phyloP scores from a whole-genome alignment of 31 red algal genomes.

The Asparagopsis taxiformis region DNA sequence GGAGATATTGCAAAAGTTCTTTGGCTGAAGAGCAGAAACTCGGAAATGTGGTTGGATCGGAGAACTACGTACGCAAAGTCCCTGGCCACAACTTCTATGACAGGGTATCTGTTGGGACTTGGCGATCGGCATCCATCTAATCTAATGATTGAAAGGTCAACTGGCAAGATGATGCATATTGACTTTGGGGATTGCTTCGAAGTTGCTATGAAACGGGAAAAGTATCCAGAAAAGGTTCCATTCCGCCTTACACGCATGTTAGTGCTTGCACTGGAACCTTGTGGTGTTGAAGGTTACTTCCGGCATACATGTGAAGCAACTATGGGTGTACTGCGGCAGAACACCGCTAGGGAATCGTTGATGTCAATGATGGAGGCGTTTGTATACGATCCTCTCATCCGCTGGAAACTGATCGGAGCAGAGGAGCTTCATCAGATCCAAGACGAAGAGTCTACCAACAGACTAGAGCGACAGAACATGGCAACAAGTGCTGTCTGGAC shows the following conservation, averaged over 20 bases:
- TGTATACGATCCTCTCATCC: slow-evolving; percentile 93
- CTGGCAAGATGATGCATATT: slow-evolving; percentile 95
- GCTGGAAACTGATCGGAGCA: slow-evolving; percentile 75
- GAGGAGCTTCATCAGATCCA: slow-evolving; percentile 39
- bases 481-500: background rate
- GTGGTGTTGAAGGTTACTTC: slow-evolving; percentile 90
- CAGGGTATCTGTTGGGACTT: slow-evolving; percentile 94
- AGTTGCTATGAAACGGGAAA: slow-evolving; percentile 93
- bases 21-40: slow-evolving; percentile 96
- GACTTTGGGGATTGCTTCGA: slow-evolving; percentile 99
- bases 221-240: slow-evolving; percentile 95
- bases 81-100: slow-evolving; percentile 94
- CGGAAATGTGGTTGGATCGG: slow-evolving; percentile 98
- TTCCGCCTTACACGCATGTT: slow-evolving; percentile 99
- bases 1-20: slow-evolving; percentile 85
- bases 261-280: slow-evolving; percentile 88
- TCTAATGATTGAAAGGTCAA: slow-evolving; percentile 86
- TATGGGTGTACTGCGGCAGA: slow-evolving; percentile 78
- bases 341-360: slow-evolving; percentile 64
- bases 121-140: slow-evolving; percentile 98
- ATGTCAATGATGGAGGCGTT: slow-evolving; percentile 98
- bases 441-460: slow-evolving; percentile 3
- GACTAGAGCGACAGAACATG: slow-evolving; percentile 8
- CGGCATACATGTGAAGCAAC: slow-evolving; percentile 83
- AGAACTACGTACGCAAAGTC: slow-evolving; percentile 92